Base-by-base conservation (phyloP, 208 protist species). In the Crithidia expoeki region DNA sequence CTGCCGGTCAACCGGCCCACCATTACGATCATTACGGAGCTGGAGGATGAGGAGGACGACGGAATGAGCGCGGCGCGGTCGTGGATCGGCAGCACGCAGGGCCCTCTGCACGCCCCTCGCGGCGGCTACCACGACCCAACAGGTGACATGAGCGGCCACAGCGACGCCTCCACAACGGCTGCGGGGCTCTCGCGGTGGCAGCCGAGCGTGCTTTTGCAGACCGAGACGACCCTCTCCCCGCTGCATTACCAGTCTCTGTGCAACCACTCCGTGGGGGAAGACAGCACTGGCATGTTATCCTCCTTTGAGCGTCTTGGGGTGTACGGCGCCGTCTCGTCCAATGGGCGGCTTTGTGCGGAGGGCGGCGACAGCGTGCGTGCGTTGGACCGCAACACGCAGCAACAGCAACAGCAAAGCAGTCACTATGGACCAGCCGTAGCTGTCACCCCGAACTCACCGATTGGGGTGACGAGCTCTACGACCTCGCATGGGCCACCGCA, bases 11-110 rank as follows among this genome's bases (percentile, higher is more conserved):
- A 30, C 3, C 75, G 74, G 16, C 69, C 58, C 7, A 83, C 58
- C 44, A 47, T 92, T 44, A 86, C 78, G 23, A 86, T 92, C 60
- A 69, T 81, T 57, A 84, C 83, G 4, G 73, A 79, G 17, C 28
- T 81, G 25, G 72, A 86, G 46, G 71, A 84, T 7, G 71, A 65
- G 11, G 64, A 64, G 4, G 68, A 67, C n/a, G 66, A 59, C 1
- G 25, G 19, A 21, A 19, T 44, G 11, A 23, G 7, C 14, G 27
- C 2, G 28, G 72, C 27, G 17, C 27, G 4, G 10, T 23, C 32
- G 52, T n/a, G 21, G 52, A 51, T 32, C 44, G 27, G 25, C 30
- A 23, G 34, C 27, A 42, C 40, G 33, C 10, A 56, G 23, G 33
- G 32, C 55, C 30, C 17, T 3, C 55, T 28, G 30, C 30, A 61